A percentile compares a stretch with the other conserved stretches of the same genome.
phyloP scores from a whole-genome alignment of 495 filamentous ascomycete genomes.

The Cetradonia linearis region DNA sequence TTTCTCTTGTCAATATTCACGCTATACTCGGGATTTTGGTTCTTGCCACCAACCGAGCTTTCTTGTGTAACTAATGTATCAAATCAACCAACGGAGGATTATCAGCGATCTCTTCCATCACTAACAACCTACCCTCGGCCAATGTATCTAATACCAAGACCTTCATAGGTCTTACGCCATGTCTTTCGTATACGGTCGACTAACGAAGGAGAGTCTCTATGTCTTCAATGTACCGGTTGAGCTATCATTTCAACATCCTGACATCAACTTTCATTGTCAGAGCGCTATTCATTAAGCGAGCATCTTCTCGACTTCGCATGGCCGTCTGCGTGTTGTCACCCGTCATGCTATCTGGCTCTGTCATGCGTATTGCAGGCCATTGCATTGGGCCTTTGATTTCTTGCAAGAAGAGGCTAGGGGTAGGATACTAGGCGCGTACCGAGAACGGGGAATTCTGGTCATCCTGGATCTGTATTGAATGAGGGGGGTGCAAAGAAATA shows the following conservation, averaged over 20 bases:
- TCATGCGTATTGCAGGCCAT: background rate
- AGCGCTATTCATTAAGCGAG: background rate
- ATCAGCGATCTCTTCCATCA: slow-evolving; percentile 4
- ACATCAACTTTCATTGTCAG: background rate
- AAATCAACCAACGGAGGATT: slow-evolving; percentile 8
- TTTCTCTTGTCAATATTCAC: slow-evolving; percentile 18
- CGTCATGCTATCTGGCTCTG: background rate
- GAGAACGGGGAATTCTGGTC: slow-evolving; percentile 1
- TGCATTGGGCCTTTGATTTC: background rate
- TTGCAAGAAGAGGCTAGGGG: background rate
- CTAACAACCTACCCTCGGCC: slow-evolving; percentile 3
- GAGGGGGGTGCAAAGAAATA: background rate
- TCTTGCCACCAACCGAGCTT: slow-evolving; percentile 2
- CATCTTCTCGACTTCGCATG: background rate
- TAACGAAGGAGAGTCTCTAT: slow-evolving; percentile 8
- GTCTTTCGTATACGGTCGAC: slow-evolving; percentile 13
- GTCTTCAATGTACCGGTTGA: slow-evolving; percentile 9
- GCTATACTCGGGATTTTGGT: slow-evolving; percentile 12
- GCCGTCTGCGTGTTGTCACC: background rate
- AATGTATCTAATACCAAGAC: slow-evolving; percentile 7
- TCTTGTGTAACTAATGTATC: slow-evolving; percentile 15
- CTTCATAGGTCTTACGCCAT: slow-evolving; percentile 8
- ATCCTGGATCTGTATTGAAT: background rate
- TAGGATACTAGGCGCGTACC: background rate
- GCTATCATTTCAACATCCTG: background rate